Evolutionary conservation across 805 yeast species (phyloP), one percentile per base, ranked within the genome.

Genomic region (Saccharomycopsis oosterbeekiorum): DNA sequence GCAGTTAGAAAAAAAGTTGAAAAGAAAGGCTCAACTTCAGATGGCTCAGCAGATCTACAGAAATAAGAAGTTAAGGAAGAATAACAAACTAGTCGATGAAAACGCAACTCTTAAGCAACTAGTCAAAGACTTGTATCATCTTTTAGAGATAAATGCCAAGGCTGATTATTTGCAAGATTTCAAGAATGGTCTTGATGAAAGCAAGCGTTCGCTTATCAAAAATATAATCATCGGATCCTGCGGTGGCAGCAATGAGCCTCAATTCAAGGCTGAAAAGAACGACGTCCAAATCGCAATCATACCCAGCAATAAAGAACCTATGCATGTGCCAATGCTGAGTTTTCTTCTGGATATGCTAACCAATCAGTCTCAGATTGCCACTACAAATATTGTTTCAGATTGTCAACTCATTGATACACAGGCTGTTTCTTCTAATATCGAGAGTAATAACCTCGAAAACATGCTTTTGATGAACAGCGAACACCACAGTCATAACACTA

Each of bases 11-110:
- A 47, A 15, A 26, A 47, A 47, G 34, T 21, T 47, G 53, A 54
- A 54, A 19, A 54, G 56, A 54, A 34, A 54, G 29, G 56, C 40
- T 9, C 56, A 54, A 9, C 42, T 54, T 34, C 56, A 37, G 26
- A 54, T 19, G 21, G 56, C 56, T 14, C 56, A 54, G 56, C 56
- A 37, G 42, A 54, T 36, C 10, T 47, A 47, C 34, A 47, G 53
- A 47, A 47, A 47, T 24, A 47, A 47, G 53, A 47, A 47, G 9
- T 19, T 47, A 15, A 12, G 21, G 26, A 47, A 47, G 34, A 47
- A 12, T 12, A 47, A 47, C 8, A 34, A 47, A 15, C 34, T 47
- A 12, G 53, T 47, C 4, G 21, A 47, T 21, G 53, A 47, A 21
- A 47, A 47, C 12, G 15, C 53, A 24, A 17, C 26, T 11, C 42